A percentile compares a stretch with the other conserved stretches of the same genome.
Evolutionary conservation across 2,329 filamentous ascomycete species (phyloP).

Genomic region (Cordyceps javanica): DNA sequence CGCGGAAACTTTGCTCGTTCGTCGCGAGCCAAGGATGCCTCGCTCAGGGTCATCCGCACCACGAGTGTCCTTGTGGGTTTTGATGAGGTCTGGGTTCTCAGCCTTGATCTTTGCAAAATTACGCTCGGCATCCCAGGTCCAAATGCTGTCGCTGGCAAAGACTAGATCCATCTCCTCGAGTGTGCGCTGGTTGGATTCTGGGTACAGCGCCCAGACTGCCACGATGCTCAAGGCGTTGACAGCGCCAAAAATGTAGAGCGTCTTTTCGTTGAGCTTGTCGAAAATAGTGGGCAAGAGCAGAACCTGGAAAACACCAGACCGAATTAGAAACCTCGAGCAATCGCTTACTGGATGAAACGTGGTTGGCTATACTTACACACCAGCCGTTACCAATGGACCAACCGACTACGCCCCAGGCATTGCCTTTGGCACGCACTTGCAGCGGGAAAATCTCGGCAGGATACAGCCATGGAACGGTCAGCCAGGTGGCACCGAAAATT

Average conservation of each 20-base stretch:
- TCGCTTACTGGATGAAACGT: too few relatives aligned
- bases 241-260: constrained; percentile 66
- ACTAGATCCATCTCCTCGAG: constrained; percentile 71
- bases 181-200: constrained; percentile 67
- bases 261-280: constrained; percentile 59
- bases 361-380: constrained; percentile 23
- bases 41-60: constrained; percentile 18
- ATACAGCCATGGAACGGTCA: constrained; percentile 55
- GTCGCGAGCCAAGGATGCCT: constrained; percentile 12
- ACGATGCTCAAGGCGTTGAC: constrained; percentile 60
- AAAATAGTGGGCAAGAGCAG: constrained; percentile 57
- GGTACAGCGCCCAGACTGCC: constrained; percentile 68
- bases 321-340: background rate
- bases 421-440: constrained; percentile 65
- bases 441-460: constrained; percentile 70
- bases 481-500: constrained; percentile 39
- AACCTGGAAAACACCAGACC: constrained; percentile 15
- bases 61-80: constrained; percentile 13
- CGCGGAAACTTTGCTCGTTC: constrained; percentile 1
- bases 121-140: constrained; percentile 65
- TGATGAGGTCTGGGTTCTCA: constrained; percentile 45
- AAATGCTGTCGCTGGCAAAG: constrained; percentile 60
- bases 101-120: constrained; percentile 57
- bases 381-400: constrained; percentile 73
- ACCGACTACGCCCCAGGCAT: constrained; percentile 69